Evolutionary conservation across 2,329 filamentous ascomycete genomes (phyloP), one percentile per base, ranked within the genome.

Genomic region (Xylariaceae sp.): DNA sequence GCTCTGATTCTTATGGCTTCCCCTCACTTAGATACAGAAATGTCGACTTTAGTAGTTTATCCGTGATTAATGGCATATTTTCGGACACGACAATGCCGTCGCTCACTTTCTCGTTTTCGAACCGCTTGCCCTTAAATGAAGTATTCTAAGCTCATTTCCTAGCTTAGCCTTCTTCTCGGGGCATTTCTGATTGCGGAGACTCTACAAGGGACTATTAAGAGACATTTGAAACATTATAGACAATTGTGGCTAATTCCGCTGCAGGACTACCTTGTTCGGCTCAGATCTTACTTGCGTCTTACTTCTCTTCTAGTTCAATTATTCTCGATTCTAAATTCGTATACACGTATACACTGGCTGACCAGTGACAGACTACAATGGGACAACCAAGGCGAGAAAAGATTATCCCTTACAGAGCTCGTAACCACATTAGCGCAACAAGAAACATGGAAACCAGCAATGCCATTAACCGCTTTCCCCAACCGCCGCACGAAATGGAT

Each of bases 81-180:
- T 55, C 54, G 48, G 51, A 47, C 40, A 55, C 51, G 26, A 14
- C 19, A 46, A 31, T 55, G 34, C 21, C 7, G 36, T 26, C 37
- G 19, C 21, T 19, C 29, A 37, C n/a, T 41, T 34, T 31, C 40
- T 19, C 9, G 3, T 12, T 29, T 28, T 19, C 23, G 28, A 43
- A 12, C 14, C 28, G 19, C 17, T 31, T 39, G 26, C 41, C 4
- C 46, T 44, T 41, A 6, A 43, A 29, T 12, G 21, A 11, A 33
- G 16, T 43, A 59, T 59, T 59, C 46, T 46, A 51, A 55, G 51
- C 47, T 21, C n/a, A n/a, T 16, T 37, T 9, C 16, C 2, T 31
- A 36, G 39, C 16, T 47, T 28, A 51, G 33, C 34, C 40, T 44
- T 43, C 16, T 31, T 31, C 23, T 43, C 31, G 24, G 14, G 31